These are phyloP conservation scores for Candida sanyiensis DNA, from an alignment of 805 yeast genomes.

Conservation along the genomic window DNA sequence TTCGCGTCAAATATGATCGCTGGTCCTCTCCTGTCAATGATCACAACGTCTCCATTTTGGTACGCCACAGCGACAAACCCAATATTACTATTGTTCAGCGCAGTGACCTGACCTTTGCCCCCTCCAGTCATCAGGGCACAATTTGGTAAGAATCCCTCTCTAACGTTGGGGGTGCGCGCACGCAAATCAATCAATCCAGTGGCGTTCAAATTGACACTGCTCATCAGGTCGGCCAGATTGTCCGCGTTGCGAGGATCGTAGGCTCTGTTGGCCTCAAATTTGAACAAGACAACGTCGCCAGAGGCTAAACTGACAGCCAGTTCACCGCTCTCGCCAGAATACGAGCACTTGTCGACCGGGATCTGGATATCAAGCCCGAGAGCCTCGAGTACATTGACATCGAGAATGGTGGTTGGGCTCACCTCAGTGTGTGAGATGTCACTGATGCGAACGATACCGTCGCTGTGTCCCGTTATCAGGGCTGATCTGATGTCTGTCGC, in stretches of 20 bases:
- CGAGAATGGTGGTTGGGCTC: constrained; percentile 52
- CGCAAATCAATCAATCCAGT: constrained; percentile 41
- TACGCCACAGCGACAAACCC: constrained; percentile 85
- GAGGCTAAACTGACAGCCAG: constrained; percentile 58
- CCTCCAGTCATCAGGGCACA: constrained; percentile 37
- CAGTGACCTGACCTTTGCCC: constrained; percentile 45
- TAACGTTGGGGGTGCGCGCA: constrained; percentile 46
- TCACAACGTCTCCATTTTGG: constrained; percentile 63
- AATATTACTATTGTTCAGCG: constrained; percentile 61
- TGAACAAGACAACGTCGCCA: constrained; percentile 74
- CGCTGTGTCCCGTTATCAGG: constrained; percentile 79
- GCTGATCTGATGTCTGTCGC: constrained; percentile 45
- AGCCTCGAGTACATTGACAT: constrained; percentile 45
- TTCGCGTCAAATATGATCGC: constrained; percentile 49
- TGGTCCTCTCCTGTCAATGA: constrained; percentile 78
- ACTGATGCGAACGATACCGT: constrained; percentile 78
- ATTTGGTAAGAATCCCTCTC: constrained; percentile 58
- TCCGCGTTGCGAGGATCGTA: constrained; percentile 33
- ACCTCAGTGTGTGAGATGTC: constrained; percentile 77
- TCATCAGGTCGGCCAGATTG: constrained; percentile 27
- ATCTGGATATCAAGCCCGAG: constrained; percentile 38
- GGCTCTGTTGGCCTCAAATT: constrained; percentile 52
- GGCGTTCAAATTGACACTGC: constrained; percentile 26
- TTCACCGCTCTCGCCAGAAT: constrained; percentile 75
- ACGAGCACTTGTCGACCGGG: constrained; percentile 54